Conservation (phyloP, 345 rosid species). For the Ailanthus altissimus region DNA sequence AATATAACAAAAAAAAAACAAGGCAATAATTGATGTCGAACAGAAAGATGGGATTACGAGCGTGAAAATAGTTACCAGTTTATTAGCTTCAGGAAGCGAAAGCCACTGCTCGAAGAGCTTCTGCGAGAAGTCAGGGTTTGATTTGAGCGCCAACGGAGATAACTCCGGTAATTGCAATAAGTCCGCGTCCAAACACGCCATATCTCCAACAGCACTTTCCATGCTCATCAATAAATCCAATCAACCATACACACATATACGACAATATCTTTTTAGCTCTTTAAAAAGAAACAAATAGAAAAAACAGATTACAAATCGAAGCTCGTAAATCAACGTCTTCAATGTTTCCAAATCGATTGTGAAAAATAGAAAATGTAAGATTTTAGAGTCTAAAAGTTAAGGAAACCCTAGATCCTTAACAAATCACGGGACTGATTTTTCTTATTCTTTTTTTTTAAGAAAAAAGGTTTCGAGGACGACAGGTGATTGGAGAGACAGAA, state of each 20-base stretch:
- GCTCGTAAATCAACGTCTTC: slow-evolving; percentile 14
- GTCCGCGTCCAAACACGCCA: slow-evolving; percentile 74
- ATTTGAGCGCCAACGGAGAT: slow-evolving; percentile 69
- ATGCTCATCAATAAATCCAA: slow-evolving; percentile 40
- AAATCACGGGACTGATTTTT: not conserved
- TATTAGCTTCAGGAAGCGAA: slow-evolving; percentile 77
- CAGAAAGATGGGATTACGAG: not conserved
- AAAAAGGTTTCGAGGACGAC: not conserved
- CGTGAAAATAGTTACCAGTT: slow-evolving; percentile 50
- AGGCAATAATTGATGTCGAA: not conserved
- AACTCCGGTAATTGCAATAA: slow-evolving; percentile 81
- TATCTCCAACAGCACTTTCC: slow-evolving; percentile 53
- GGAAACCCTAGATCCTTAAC: slow-evolving; percentile 50
- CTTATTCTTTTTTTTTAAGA: not conserved
- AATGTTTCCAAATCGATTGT: not conserved
- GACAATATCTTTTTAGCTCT: not conserved
- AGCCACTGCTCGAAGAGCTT: slow-evolving; percentile 94
- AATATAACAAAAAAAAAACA: not conserved
- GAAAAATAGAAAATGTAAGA: slow-evolving; percentile 16
- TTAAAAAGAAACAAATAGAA: slow-evolving; percentile 1
- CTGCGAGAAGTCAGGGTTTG: slow-evolving; percentile 71
- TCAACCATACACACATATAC: slow-evolving; percentile 27
- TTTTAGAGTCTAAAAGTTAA: slow-evolving; percentile 22
- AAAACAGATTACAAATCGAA: slow-evolving; percentile 21
- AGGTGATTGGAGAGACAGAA: slow-evolving; percentile 26